Evolutionary conservation across 1,139 yeast species (phyloP), one percentile per base, ranked within the genome.

Genomic region (Candida sp.): DNA sequence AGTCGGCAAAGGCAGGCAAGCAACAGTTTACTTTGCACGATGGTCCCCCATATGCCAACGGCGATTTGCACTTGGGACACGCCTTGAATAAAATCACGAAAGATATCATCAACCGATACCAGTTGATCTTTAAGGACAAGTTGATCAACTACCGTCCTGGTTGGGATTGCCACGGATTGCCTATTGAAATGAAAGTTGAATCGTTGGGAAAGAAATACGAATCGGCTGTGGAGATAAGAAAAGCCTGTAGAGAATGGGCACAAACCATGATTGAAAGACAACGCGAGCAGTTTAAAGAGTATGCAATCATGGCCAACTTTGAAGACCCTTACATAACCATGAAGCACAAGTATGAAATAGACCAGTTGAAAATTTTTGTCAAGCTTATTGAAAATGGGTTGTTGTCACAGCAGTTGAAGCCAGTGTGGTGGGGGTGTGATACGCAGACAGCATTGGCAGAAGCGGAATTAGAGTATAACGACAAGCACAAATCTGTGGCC

Each of bases 21-120:
- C 28, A 42, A n/a, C 35, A 33, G 31, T 91, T 90, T 58, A 78
- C 88, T 1, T 73, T 94, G 3, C 98, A 93, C 59, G 99, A 94
- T 69, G 99, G 99, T 0, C 99, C 99, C 0, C 99, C 99, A 0
- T 94, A 93, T 69, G 98, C 99, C 9, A 94, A 94, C 65, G 99
- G 98, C 4, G 91, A 88, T 55, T 73, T 94, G 27, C 99, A 94
- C 66, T 69, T 93, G 54, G 99, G 99, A 1, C 99, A 94, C 69
- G 93, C 98, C 0, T 70, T 94, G 62, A 94, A 94, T 70, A 94
- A 94, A 63, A 82, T 92, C 26, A 69, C 91, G 50, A 94, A 94
- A 67, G 99, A 94, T 68, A 84, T 94, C 48, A 84, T 93, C 49
- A 84, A 84, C 57, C 75, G 99, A 48, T 86, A 77, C 60, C 85